These are phyloP conservation scores for Cutaneotrichosporon dermatis DNA, from an alignment of 1,284 basidiomycete species.

Conservation along the genomic window DNA sequence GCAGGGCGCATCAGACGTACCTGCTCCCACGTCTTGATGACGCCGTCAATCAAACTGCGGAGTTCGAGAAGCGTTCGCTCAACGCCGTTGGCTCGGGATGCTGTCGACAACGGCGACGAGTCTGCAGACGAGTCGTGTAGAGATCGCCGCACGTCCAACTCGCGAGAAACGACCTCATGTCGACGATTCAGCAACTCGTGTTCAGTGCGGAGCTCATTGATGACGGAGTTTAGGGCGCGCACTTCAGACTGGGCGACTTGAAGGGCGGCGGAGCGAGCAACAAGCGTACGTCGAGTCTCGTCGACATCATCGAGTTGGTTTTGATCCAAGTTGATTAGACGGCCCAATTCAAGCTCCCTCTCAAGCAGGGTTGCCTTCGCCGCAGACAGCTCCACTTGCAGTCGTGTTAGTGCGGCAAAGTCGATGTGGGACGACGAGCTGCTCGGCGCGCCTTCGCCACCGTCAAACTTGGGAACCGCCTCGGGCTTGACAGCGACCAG, in stretches of 20 bases:
- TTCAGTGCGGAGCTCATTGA: constrained; percentile 29
- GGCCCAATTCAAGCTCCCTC: constrained; percentile 21
- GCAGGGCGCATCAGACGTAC: constrained; percentile 18
- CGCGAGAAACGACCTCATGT: constrained; percentile 24
- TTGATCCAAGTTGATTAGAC: constrained; percentile 1
- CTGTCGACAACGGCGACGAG: neutral
- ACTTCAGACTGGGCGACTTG: constrained; percentile 25
- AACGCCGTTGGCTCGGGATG: constrained; percentile 18
- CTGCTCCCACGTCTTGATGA: constrained; percentile 38
- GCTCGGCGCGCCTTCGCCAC: neutral
- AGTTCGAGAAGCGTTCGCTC: constrained; percentile 41
- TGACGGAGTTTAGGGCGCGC: constrained; percentile 26
- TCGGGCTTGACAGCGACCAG: constrained; percentile 23
- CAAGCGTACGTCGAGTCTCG: constrained; percentile 16
- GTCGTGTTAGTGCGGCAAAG: constrained; percentile 23
- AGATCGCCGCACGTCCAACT: constrained; percentile 26
- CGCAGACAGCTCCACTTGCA: constrained; percentile 29
- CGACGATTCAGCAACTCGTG: constrained; percentile 28
- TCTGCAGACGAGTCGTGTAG: constrained; percentile 14
- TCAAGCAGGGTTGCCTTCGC: constrained; percentile 24
- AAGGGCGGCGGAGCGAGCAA: constrained; percentile 8
- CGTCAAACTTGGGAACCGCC: neutral
- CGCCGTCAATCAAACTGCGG: constrained; percentile 38
- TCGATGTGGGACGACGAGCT: constrained; percentile 21
- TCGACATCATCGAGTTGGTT: constrained; percentile 5